Conservation (phyloP, 75 land plant genomes). For the Pinus albicaulis region DNA sequence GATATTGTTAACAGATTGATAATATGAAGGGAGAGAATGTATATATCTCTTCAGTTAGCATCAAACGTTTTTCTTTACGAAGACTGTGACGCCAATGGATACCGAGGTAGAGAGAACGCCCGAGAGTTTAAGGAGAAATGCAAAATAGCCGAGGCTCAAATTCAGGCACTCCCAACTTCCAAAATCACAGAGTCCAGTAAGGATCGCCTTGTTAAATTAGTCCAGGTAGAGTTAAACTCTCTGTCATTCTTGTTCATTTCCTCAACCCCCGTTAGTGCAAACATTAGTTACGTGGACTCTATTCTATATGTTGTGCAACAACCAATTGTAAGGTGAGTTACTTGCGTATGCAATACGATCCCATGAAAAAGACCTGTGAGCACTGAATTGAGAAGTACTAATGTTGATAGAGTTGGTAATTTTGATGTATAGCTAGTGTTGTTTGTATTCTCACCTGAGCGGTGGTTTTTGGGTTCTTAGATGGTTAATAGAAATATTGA, state of each 20-base stretch:
- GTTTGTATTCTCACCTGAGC: too few relatives aligned
- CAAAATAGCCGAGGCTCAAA: not conserved
- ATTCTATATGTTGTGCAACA: constrained; percentile 60
- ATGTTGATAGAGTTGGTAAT: constrained; percentile 81
- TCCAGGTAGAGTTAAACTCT: not conserved
- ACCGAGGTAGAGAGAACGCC: not conserved
- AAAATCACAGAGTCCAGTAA: not conserved
- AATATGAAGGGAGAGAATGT: too few relatives aligned
- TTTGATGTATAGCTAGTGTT: constrained; percentile 56
- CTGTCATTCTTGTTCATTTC: not conserved
- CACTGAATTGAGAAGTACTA: constrained; percentile 11
- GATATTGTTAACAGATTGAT: too few relatives aligned
- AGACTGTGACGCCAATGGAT: too few relatives aligned
- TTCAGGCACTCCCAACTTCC: not conserved
- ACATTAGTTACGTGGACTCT: constrained; percentile 77
- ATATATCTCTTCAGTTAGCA: too few relatives aligned
- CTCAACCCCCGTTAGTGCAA: constrained; percentile 18
- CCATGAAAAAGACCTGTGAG: not conserved
- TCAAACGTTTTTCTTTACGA: too few relatives aligned
- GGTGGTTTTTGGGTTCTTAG: too few relatives aligned
- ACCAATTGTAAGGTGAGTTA: constrained; percentile 58
- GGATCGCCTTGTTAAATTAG: constrained; percentile 3
- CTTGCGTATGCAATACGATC: constrained; percentile 67
- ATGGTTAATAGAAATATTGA: too few relatives aligned
- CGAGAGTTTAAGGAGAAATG: constrained; percentile 1